Evolutionary conservation across 345 rosid species (phyloP).

Genomic region (Boechera stricta): DNA sequence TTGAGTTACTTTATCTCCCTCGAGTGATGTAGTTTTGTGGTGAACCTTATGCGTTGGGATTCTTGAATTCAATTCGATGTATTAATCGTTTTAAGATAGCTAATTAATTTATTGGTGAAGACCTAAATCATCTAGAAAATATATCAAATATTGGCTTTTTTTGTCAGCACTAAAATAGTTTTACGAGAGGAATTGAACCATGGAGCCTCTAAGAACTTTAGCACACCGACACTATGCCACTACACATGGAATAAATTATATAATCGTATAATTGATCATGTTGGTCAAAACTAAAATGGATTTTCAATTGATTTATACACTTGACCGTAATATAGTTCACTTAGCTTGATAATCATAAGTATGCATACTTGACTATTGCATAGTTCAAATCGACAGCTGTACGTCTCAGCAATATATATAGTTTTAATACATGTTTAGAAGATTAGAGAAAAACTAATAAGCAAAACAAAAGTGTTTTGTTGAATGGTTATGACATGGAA

Average conservation of each 20-base stretch:
- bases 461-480: constrained; percentile 42
- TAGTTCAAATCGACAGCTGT: background rate
- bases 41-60: constrained; percentile 70
- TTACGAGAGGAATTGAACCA: constrained; percentile 9
- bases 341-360: background rate
- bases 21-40: constrained; percentile 70
- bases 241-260: background rate
- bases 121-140: constrained; percentile 24
- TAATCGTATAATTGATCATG: background rate
- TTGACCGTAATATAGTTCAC: background rate
- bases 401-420: background rate
- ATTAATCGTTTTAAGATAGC: background rate
- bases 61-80: constrained; percentile 40
- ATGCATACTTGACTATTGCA: constrained; percentile 10
- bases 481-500: constrained; percentile 71
- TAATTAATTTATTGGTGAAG: constrained; percentile 21
- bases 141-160: background rate
- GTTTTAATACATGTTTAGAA: constrained; percentile 3
- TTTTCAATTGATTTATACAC: background rate
- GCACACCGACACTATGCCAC: constrained; percentile 20
- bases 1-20: too few species aligned
- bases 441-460: background rate
- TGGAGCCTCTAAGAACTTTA: constrained; percentile 14
- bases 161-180: constrained; percentile 23
- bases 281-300: constrained; percentile 3